These are phyloP conservation scores for Lycium barbarum DNA, from an alignment of 257 asterid genomes.

Conservation along the genomic window DNA sequence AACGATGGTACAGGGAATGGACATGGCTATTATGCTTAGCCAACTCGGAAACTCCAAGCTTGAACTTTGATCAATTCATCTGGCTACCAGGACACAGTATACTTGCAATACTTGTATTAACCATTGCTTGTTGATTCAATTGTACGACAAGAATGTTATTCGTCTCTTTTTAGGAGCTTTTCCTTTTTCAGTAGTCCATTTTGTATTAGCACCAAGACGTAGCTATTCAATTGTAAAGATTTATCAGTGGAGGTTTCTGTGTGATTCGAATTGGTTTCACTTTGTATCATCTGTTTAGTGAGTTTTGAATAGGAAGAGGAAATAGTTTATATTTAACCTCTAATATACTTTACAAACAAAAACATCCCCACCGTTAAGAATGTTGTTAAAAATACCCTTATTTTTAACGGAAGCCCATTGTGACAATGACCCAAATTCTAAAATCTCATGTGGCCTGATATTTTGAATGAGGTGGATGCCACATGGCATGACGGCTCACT, in stretches of 20 bases:
- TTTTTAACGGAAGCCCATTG: neutral
- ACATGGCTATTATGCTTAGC: conserved; percentile 79
- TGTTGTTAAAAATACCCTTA: neutral
- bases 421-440: neutral
- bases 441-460: neutral
- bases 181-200: neutral
- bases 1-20: conserved; percentile 90
- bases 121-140: neutral
- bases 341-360: neutral
- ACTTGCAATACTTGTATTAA: neutral
- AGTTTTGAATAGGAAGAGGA: neutral
- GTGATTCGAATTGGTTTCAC: neutral
- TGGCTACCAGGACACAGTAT: neutral
- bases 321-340: too few species aligned
- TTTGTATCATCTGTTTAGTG: neutral
- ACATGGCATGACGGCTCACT: neutral
- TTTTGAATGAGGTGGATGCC: neutral
- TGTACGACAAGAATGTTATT: conserved; percentile 5
- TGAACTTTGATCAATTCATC: conserved; percentile 55
- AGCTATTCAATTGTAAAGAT: neutral
- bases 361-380: neutral
- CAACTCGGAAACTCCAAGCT: conserved; percentile 61
- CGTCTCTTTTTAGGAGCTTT: conserved; percentile 22
- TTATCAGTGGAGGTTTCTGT: neutral
- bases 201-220: conserved; percentile 1